Evolutionary conservation across 2,329 filamentous ascomycete species (phyloP), one percentile per base, ranked within the genome.

Genomic region (Hypoxylon sp.): DNA sequence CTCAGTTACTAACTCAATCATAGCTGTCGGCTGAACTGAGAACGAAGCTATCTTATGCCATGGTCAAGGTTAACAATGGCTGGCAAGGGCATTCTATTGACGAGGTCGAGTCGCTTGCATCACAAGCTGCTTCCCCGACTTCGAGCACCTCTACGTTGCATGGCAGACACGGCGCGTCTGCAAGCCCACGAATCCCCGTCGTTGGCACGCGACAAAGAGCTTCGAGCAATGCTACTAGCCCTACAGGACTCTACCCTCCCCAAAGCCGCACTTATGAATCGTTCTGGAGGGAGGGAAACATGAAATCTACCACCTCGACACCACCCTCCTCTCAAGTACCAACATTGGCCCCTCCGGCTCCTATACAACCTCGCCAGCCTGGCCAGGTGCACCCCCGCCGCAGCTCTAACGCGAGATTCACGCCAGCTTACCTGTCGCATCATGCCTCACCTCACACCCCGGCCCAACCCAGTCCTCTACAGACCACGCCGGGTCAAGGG

Each of bases 41-140:
- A 75, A 90, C 93, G 52, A 91, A 93, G 72, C 85, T 98, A 26
- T 93, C 93, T 5, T 97, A 97, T 78, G 95, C 95, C 69, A 96
- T 97, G 86, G 86, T 96, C 75, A 97, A 97, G 78, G 91, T 97
- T 40, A 93, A 93, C 76, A 89, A 96, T 75, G 93, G 93, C 62
- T 96, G 93, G 91, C 91, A 97, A 78, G 86, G 89, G 51, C 89
- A 91, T 68, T 89, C 88, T 16, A 87, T 96, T 61, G 89, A 91
- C 58, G 91, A 95, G 78, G 87, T 95, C 28, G 93, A 95, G 78
- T 87, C 87, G 48, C 80, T 93, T 40, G 87, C 91, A 8, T 92
- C 91, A 1, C 88, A 91, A 56, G 85, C 85, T 61, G 86, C 83
- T 18, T 92, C 90, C 0, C 88, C 89, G 24, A 81, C 84, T 32